These are phyloP conservation scores for Suhomyces vadensis DNA, from an alignment of 805 yeast genomes.

Conservation along the genomic window DNA sequence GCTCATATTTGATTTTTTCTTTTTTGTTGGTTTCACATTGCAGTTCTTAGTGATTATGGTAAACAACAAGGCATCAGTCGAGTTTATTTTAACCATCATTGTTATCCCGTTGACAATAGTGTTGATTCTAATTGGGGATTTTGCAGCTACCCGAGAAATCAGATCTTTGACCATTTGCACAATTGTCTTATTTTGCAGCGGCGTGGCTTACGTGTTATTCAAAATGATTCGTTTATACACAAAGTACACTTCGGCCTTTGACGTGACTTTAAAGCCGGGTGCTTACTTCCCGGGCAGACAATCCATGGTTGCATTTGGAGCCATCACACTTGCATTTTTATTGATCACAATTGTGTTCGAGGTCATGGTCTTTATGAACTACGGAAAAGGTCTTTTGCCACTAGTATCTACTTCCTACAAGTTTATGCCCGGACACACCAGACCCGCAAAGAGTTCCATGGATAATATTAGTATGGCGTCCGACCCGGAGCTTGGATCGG, in stretches of 20 bases:
- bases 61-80: constrained; percentile 34
- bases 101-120: constrained; percentile 47
- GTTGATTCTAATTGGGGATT: constrained; percentile 36
- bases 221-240: constrained; percentile 48
- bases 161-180: constrained; percentile 25
- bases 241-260: constrained; percentile 39
- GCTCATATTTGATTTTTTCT: constrained; percentile 45
- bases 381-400: constrained; percentile 19
- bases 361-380: constrained; percentile 14
- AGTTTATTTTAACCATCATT: constrained; percentile 47
- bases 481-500: background rate
- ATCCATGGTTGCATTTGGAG: constrained; percentile 47
- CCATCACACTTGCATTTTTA: constrained; percentile 40
- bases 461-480: constrained; percentile 9
- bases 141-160: constrained; percentile 38
- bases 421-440: constrained; percentile 9
- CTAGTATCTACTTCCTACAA: constrained; percentile 19
- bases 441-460: background rate
- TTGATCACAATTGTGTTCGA: constrained; percentile 31
- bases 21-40: constrained; percentile 50
- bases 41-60: constrained; percentile 51
- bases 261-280: constrained; percentile 29
- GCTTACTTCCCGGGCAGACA: constrained; percentile 46
- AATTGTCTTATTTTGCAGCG: constrained; percentile 35
- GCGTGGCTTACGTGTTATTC: constrained; percentile 48